Evolutionary conservation across 2,329 filamentous ascomycete genomes (phyloP).

Genomic region (Alternaria rosae): DNA sequence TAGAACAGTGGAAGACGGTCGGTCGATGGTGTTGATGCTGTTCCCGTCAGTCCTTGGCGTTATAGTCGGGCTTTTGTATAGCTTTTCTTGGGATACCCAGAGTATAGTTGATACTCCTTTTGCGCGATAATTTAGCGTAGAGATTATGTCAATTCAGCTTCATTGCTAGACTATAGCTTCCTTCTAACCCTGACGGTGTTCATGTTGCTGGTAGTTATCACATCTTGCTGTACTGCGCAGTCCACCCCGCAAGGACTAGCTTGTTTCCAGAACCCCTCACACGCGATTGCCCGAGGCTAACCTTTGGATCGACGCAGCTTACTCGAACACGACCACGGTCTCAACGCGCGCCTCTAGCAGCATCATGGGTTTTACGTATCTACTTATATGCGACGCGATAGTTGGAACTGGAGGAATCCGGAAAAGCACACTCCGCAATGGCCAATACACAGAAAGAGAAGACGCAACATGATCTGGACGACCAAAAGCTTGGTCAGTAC

Average conservation of each 20-base stretch:
- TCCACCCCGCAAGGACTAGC: conserved; percentile 21
- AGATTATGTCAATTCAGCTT: conserved; percentile 5
- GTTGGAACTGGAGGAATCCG: neutral
- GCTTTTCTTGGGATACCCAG: conserved; percentile 20
- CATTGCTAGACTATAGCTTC: neutral
- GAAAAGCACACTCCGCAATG: conserved; percentile 11
- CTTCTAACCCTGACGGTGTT: neutral
- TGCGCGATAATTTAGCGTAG: conserved; percentile 11
- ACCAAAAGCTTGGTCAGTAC: conserved; percentile 39
- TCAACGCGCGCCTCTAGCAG: neutral
- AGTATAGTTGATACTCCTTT: conserved; percentile 14
- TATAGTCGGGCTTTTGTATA: conserved; percentile 5
- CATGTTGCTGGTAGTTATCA: neutral
- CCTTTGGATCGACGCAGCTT: conserved; percentile 19
- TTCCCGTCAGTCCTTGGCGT: conserved; percentile 1
- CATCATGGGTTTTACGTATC: neutral
- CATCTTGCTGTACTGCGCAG: neutral
- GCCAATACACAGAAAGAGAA: conserved; percentile 20
- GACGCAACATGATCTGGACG: conserved; percentile 40
- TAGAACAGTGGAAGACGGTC: conserved; percentile 1
- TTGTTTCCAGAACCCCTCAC: neutral
- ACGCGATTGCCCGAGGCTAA: conserved; percentile 31
- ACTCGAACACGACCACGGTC: conserved; percentile 10
- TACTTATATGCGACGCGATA: neutral
- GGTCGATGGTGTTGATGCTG: neutral